Conservation (phyloP, 2,329 filamentous ascomycete species). For the Trematosphaeria pertusa region DNA sequence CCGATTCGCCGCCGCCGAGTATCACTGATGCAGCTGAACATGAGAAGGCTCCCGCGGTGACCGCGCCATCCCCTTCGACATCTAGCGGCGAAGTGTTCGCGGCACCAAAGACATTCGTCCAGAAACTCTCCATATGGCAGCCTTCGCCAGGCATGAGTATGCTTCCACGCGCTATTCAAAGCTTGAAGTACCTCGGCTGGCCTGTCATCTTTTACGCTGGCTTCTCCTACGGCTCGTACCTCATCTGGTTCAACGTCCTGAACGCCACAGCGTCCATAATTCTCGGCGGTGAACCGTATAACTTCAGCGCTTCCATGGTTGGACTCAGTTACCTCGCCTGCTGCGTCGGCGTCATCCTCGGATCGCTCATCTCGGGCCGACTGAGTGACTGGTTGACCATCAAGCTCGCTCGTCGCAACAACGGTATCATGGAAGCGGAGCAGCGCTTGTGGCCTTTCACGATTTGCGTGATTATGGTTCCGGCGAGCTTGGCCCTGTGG, state of each 20-base stretch:
- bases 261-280: conserved; percentile 37
- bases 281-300: conserved; percentile 28
- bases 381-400: conserved; percentile 35
- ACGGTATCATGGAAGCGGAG: conserved; percentile 50
- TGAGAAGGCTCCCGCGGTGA: no score
- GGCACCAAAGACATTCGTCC: no score
- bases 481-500: conserved; percentile 57
- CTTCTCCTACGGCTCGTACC: conserved; percentile 34
- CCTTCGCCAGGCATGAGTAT: neutral
- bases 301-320: conserved; percentile 31
- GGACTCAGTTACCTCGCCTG: conserved; percentile 29
- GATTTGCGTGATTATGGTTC: conserved; percentile 51
- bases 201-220: conserved; percentile 41
- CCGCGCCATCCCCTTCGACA: no score
- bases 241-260: conserved; percentile 39
- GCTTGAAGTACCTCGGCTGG: conserved; percentile 44
- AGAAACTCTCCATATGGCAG: no score
- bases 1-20: no score
- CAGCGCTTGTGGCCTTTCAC: conserved; percentile 51
- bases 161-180: neutral
- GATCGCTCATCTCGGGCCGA: conserved; percentile 26
- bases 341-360: conserved; percentile 27
- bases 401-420: conserved; percentile 45
- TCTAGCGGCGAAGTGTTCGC: no score
- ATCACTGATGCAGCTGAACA: no score